Evolutionary conservation across 164 flowering plant genomes (phyloP).

Genomic region (Cinnamomum chago): DNA sequence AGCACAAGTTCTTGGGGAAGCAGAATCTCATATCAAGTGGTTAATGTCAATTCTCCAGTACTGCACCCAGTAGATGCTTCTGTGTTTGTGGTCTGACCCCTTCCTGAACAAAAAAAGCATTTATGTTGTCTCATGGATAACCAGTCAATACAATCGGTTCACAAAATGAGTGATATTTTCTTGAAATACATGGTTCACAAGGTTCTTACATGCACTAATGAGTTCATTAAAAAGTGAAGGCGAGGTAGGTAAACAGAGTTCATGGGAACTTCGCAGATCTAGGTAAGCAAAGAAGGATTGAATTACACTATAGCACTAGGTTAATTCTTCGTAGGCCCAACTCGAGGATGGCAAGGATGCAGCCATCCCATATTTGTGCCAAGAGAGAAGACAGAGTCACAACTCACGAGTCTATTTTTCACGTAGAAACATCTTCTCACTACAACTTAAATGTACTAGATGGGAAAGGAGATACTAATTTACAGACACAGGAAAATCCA

Average conservation of each 20-base stretch:
- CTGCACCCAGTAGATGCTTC: conserved; percentile 17
- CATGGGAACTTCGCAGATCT: background rate
- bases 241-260: background rate
- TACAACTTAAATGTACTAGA: too few relatives aligned
- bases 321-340: too few relatives aligned
- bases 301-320: too few relatives aligned
- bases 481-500: too few relatives aligned
- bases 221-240: background rate
- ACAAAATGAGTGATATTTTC: background rate
- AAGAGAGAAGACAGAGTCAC: too few relatives aligned
- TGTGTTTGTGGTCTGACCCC: conserved; percentile 14
- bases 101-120: conserved; percentile 26
- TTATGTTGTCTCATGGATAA: background rate
- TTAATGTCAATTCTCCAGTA: conserved; percentile 17
- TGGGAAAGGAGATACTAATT: too few relatives aligned
- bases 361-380: too few relatives aligned
- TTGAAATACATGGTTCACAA: background rate
- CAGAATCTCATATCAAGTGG: conserved; percentile 15
- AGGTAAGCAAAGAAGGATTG: background rate
- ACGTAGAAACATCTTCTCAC: too few relatives aligned
- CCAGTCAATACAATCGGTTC: background rate
- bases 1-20: background rate
- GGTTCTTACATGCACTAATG: background rate
- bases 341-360: too few relatives aligned
- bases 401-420: too few relatives aligned